Conservation (phyloP, 805 yeast species). For the Cyberlindnera suaveolens region DNA sequence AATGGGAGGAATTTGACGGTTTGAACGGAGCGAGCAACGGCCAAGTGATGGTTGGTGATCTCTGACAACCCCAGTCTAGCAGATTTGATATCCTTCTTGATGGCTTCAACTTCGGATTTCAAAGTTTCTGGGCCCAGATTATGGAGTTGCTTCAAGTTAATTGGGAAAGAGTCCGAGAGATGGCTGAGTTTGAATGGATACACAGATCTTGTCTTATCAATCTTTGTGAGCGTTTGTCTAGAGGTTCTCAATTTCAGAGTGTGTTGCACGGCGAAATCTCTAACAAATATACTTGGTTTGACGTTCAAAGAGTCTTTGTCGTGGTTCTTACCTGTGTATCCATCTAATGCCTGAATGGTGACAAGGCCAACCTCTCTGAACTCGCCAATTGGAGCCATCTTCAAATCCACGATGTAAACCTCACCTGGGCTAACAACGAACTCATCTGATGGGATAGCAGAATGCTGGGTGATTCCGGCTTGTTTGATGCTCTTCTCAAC, state of each 20-base stretch:
- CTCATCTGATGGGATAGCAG: slow-evolving; percentile 74
- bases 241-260: slow-evolving; percentile 70
- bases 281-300: slow-evolving; percentile 66
- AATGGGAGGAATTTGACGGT: slow-evolving; percentile 70
- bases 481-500: slow-evolving; percentile 30
- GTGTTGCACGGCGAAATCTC: slow-evolving; percentile 83
- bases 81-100: slow-evolving; percentile 51
- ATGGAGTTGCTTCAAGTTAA: slow-evolving; percentile 33
- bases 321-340: slow-evolving; percentile 56
- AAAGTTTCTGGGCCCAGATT: slow-evolving; percentile 22
- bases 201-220: slow-evolving; percentile 74
- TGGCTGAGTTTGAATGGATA: slow-evolving; percentile 87
- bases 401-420: slow-evolving; percentile 78
- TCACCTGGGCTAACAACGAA: slow-evolving; percentile 74
- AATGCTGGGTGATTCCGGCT: slow-evolving; percentile 32
- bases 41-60: slow-evolving; percentile 70
- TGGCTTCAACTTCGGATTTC: slow-evolving; percentile 31
- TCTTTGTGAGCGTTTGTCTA: slow-evolving; percentile 59
- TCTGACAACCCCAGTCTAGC: slow-evolving; percentile 76
- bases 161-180: slow-evolving; percentile 57
- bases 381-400: slow-evolving; percentile 61
- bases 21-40: slow-evolving; percentile 67
- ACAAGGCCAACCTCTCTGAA: slow-evolving; percentile 56
- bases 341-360: slow-evolving; percentile 61
- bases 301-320: slow-evolving; percentile 44